Evolutionary conservation across 495 filamentous ascomycete species (phyloP).

Genomic region (Hypoxylon lienhwacheense): DNA sequence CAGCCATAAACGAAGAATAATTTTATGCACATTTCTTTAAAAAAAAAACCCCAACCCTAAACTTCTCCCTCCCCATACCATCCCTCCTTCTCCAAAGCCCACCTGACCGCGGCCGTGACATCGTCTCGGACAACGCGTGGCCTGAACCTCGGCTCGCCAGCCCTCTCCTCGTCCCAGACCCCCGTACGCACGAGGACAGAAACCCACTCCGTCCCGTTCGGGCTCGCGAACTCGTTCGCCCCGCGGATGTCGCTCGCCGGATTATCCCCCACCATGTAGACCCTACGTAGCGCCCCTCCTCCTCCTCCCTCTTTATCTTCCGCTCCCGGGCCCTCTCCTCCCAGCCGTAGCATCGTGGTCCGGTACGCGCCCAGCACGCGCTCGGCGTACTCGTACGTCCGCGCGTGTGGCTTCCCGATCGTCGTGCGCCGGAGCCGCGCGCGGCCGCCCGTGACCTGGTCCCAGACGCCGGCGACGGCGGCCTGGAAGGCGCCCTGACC

Average conservation of each 20-base stretch:
- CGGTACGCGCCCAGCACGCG: conserved; percentile 65
- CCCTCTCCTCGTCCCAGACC: conserved; percentile 62
- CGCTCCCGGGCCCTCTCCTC: conserved; percentile 27
- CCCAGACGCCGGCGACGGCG: conserved; percentile 78
- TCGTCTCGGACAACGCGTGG: conserved; percentile 66
- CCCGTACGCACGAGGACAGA: conserved; percentile 84
- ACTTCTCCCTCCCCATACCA: conserved; percentile 37
- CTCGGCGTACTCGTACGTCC: conserved; percentile 86
- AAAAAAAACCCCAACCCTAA: not conserved
- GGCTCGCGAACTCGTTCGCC: conserved; percentile 74
- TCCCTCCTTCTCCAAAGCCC: conserved; percentile 45
- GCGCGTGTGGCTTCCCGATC: conserved; percentile 80
- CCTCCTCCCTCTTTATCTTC: conserved; percentile 11
- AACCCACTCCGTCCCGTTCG: conserved; percentile 69
- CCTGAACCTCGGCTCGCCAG: conserved; percentile 39
- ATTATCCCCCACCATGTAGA: conserved; percentile 99
- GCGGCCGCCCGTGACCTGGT: conserved; percentile 64
- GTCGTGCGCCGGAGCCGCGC: conserved; percentile 63
- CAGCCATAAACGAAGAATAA: too few relatives aligned
- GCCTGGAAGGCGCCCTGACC: conserved; percentile 91
- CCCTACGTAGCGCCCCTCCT: conserved; percentile 53
- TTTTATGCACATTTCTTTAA: too few relatives aligned
- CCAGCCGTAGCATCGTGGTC: conserved; percentile 41
- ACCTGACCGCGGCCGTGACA: conserved; percentile 52
- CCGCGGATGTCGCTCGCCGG: conserved; percentile 89